Percentiles rank a stretch among this genome's conserved stretches.
Evolutionary conservation across 1,284 basidiomycete species (phyloP).

Genomic region (Ustilago nuda): DNA sequence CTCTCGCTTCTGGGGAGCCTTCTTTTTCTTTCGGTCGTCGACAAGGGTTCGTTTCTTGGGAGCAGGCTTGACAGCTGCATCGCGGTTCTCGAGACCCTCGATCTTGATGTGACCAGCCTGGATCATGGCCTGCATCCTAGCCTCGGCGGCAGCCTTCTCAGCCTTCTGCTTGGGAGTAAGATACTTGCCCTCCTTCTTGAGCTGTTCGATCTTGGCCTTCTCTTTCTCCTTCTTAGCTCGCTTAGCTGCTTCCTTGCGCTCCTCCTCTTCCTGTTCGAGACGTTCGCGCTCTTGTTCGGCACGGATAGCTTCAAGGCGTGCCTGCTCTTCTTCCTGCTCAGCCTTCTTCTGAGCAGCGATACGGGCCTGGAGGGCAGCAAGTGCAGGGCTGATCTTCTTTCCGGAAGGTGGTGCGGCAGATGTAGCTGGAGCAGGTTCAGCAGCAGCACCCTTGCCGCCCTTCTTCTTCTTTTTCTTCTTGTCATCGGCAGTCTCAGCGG

Average conservation of each 20-base stretch:
- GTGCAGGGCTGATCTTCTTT: slow-evolving; percentile 64
- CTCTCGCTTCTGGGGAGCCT: slow-evolving; percentile 73
- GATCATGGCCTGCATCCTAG: slow-evolving; percentile 89
- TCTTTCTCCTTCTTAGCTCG: slow-evolving; percentile 67
- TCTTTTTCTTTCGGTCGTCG: slow-evolving; percentile 89
- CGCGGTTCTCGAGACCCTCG: slow-evolving; percentile 79
- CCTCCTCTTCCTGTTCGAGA: slow-evolving; percentile 65
- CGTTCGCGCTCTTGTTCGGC: slow-evolving; percentile 67
- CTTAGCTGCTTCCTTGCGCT: slow-evolving; percentile 66
- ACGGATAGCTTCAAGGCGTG: slow-evolving; percentile 58
- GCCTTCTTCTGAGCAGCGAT: slow-evolving; percentile 68
- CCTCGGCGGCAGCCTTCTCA: slow-evolving; percentile 89
- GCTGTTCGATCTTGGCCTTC: slow-evolving; percentile 66
- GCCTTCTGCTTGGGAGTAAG: slow-evolving; percentile 84
- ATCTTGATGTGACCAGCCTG: slow-evolving; percentile 85
- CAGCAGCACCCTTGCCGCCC: slow-evolving; percentile 54
- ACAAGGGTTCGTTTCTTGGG: slow-evolving; percentile 75
- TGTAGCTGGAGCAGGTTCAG: slow-evolving; percentile 44
- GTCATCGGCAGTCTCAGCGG: slow-evolving; percentile 14
- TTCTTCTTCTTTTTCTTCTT: slow-evolving; percentile 67
- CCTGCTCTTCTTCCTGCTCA: slow-evolving; percentile 64
- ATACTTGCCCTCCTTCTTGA: slow-evolving; percentile 68
- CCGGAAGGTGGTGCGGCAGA: slow-evolving; percentile 44
- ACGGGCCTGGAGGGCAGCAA: slow-evolving; percentile 66
- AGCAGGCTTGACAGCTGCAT: slow-evolving; percentile 66